These are phyloP conservation scores for Tremella fuciformis DNA, from an alignment of 768 basidiomycete genomes.

Conservation along the genomic window DNA sequence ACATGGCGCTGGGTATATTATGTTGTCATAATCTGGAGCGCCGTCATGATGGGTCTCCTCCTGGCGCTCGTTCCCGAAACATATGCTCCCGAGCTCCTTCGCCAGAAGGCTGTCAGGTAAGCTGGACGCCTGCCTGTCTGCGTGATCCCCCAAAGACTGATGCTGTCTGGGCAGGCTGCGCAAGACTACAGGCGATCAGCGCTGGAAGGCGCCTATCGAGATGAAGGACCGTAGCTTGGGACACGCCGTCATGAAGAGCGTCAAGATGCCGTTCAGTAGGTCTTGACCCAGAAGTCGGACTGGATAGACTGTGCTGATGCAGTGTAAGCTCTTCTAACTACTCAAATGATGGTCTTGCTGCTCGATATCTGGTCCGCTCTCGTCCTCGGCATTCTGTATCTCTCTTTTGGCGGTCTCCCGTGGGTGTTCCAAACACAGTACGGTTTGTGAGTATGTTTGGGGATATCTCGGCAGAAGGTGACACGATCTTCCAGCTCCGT, in stretches of 20 bases:
- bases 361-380: constrained; percentile 66
- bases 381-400: constrained; percentile 56
- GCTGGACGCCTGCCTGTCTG: not conserved
- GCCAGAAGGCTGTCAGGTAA: constrained; percentile 61
- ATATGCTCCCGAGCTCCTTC: constrained; percentile 62
- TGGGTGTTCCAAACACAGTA: constrained; percentile 58
- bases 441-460: constrained; percentile 55
- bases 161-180: constrained; percentile 56
- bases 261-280: constrained; percentile 71
- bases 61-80: constrained; percentile 69
- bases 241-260: constrained; percentile 60
- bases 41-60: constrained; percentile 58
- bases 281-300: constrained; percentile 2
- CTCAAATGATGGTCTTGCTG: constrained; percentile 72
- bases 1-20: constrained; percentile 69
- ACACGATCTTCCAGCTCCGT: constrained; percentile 11
- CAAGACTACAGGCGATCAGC: constrained; percentile 57
- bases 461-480: not conserved
- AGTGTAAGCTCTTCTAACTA: constrained; percentile 55
- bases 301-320: constrained; percentile 2
- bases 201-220: constrained; percentile 65
- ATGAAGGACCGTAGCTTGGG: constrained; percentile 55
- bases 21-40: constrained; percentile 67
- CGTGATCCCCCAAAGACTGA: too few relatives aligned
- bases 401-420: constrained; percentile 62